These are phyloP conservation scores for Neurospora sp. DNA, from an alignment of 495 filamentous ascomycete genomes.

Conservation along the genomic window DNA sequence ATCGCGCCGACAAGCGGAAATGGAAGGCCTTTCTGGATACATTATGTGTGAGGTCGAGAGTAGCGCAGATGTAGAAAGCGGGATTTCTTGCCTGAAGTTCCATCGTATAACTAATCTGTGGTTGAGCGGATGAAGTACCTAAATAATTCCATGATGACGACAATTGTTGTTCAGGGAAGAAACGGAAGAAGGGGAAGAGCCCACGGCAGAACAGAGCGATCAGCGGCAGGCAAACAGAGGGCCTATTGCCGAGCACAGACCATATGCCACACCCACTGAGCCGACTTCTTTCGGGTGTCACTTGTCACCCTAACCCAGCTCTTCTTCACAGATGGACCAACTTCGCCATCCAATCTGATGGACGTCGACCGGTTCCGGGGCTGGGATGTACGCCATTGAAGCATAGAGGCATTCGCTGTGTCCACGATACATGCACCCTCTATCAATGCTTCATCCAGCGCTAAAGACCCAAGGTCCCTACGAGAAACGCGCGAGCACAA, in stretches of 20 bases:
- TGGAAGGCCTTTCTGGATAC: not conserved
- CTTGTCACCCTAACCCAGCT: not conserved
- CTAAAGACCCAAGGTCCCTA: not conserved
- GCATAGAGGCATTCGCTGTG: not conserved
- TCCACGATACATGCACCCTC: not conserved
- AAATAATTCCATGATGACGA: not conserved
- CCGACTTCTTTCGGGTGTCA: not conserved
- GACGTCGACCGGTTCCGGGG: not conserved
- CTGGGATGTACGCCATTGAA: not conserved
- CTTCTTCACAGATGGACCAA: not conserved
- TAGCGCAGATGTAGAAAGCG: not conserved
- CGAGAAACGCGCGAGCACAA: not conserved
- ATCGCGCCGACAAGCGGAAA: not conserved
- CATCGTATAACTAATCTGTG: not conserved
- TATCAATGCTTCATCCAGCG: not conserved
- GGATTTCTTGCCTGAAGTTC: not conserved
- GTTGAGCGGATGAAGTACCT: not conserved
- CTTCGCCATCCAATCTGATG: not conserved
- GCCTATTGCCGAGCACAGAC: not conserved
- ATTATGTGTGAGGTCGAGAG: not conserved
- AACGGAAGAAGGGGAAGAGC: not conserved
- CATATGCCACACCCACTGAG: not conserved
- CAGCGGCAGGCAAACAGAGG: not conserved
- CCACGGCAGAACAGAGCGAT: not conserved
- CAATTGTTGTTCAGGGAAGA: not conserved